phyloP scores from a whole-genome alignment of 139 green algal species.

The Chlamydomonas eustigma region DNA sequence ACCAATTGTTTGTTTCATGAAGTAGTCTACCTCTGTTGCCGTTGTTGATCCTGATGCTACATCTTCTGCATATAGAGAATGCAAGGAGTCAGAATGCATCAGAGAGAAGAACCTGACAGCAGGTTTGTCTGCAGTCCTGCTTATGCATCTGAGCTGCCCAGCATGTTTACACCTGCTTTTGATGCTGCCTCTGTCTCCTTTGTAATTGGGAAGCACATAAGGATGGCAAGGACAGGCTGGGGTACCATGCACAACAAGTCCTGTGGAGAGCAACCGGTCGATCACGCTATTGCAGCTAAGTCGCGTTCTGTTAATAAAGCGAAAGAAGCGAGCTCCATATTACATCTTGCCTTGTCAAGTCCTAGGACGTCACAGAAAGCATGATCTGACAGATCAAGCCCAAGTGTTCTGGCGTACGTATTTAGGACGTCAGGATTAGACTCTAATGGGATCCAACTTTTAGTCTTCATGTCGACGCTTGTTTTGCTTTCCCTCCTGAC shows the following conservation, averaged over 20 bases:
- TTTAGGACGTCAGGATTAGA: conserved; percentile 84
- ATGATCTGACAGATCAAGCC: conserved; percentile 45
- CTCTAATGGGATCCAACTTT: conserved; percentile 80
- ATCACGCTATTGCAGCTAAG: not conserved
- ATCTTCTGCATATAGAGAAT: conserved; percentile 76
- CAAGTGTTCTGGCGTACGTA: conserved; percentile 60
- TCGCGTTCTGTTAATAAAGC: not conserved
- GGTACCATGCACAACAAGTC: conserved; percentile 89
- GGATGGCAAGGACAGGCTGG: conserved; percentile 68
- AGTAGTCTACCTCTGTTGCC: conserved; percentile 63
- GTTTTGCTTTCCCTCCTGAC: too few relatives aligned
- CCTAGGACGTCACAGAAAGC: conserved; percentile 76
- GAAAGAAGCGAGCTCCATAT: not conserved
- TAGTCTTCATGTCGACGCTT: too few relatives aligned
- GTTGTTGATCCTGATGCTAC: conserved; percentile 54
- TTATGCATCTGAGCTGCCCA: too few relatives aligned
- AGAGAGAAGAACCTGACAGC: too few relatives aligned
- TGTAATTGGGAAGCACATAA: conserved; percentile 87
- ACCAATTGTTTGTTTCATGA: conserved; percentile 89
- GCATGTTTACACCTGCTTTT: conserved; percentile 54
- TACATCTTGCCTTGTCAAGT: conserved; percentile 58
- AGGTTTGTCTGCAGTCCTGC: too few relatives aligned
- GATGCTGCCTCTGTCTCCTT: conserved; percentile 52
- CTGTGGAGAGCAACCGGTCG: conserved; percentile 24
- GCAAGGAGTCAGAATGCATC: too few relatives aligned